These are phyloP conservation scores for Tephrocybe sp. DNA, from an alignment of 768 basidiomycete species.

Conservation along the genomic window DNA sequence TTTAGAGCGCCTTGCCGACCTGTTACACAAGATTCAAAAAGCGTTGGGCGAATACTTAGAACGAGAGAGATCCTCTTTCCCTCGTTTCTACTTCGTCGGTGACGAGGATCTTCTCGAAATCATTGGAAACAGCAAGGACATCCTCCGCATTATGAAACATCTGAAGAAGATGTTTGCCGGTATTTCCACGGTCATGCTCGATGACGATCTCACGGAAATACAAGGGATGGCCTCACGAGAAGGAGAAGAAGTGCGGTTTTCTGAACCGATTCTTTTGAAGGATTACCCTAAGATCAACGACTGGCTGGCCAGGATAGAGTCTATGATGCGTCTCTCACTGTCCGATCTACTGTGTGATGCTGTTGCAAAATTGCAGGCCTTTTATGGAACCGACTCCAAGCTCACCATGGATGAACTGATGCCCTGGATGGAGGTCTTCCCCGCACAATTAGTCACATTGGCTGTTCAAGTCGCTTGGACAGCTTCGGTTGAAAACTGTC, in stretches of 20 bases:
- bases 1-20: constrained; percentile 91
- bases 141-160: constrained; percentile 97
- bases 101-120: constrained; percentile 99
- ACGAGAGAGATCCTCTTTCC: constrained; percentile 95
- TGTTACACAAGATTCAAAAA: constrained; percentile 98
- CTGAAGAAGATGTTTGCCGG: constrained; percentile 99
- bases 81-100: constrained; percentile 99
- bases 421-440: constrained; percentile 90
- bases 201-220: constrained; percentile 85
- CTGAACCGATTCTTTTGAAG: constrained; percentile 79
- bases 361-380: constrained; percentile 73
- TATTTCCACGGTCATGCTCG: constrained; percentile 82
- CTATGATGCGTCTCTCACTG: constrained; percentile 89
- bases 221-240: constrained; percentile 94
- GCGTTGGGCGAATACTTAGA: constrained; percentile 98
- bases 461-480: constrained; percentile 97
- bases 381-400: constrained; percentile 67
- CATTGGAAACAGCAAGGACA: constrained; percentile 99
- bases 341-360: constrained; percentile 79
- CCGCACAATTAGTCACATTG: constrained; percentile 95
- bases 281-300: constrained; percentile 98
- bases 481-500: constrained; percentile 66
- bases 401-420: constrained; percentile 72
- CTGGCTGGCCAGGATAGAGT: constrained; percentile 91
- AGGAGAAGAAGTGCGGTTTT: constrained; percentile 90